Conservation (phyloP, 345 rosid genomes). For the Pseudoturritis turrita region DNA sequence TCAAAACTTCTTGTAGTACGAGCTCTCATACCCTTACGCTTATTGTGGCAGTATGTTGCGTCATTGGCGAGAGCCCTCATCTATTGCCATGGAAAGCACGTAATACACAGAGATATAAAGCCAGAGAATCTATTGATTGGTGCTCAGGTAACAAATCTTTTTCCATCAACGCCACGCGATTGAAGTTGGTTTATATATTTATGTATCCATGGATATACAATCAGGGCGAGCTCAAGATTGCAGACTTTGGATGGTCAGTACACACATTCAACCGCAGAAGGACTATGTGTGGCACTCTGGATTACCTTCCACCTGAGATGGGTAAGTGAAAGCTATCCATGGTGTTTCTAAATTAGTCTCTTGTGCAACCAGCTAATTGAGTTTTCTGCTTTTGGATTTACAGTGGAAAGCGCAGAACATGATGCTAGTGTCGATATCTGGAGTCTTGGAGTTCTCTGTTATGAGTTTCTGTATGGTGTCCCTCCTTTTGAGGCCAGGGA, state of each 20-base stretch:
- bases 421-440: conserved; percentile 95
- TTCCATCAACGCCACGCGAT: not conserved
- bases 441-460: conserved; percentile 97
- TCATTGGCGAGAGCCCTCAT: conserved; percentile 95
- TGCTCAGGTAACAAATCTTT: conserved; percentile 51
- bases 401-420: conserved; percentile 96
- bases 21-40: not conserved
- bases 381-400: not conserved
- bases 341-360: not conserved
- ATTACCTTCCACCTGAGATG: conserved; percentile 99
- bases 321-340: conserved; percentile 33
- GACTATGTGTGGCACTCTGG: conserved; percentile 97
- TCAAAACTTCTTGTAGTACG: not conserved
- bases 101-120: conserved; percentile 94
- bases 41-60: conserved; percentile 64
- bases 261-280: conserved; percentile 93
- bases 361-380: not conserved
- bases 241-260: conserved; percentile 99
- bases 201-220: not conserved
- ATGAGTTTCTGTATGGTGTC: conserved; percentile 83
- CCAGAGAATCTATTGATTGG: conserved; percentile 92
- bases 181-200: not conserved
- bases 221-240: conserved; percentile 99
- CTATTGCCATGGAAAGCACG: conserved; percentile 98
- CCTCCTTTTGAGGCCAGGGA: conserved; percentile 94